phyloP scores from a whole-genome alignment of 2,329 filamentous ascomycete species.

The Fusarium pilosicola region DNA sequence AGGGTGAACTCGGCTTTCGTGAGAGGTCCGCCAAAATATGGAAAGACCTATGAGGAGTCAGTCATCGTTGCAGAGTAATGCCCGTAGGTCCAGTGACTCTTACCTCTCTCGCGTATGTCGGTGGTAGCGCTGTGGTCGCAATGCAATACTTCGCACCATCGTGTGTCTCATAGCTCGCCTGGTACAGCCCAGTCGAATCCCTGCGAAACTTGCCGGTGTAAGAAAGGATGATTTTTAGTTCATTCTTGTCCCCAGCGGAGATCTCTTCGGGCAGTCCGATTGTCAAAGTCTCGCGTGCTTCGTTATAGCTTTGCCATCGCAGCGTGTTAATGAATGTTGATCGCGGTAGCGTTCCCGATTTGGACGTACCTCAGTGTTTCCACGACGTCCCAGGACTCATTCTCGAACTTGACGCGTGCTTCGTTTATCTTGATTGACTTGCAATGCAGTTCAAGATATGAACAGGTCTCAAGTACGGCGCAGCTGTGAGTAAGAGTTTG shows the following conservation, averaged over 20 bases:
- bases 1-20: not conserved
- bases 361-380: rapidly evolving
- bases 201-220: not conserved
- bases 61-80: too few relatives aligned
- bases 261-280: not conserved
- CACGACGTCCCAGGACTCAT: rapidly evolving
- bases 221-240: too few relatives aligned
- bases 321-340: rapidly evolving
- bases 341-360: rapidly evolving
- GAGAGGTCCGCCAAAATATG: rapidly evolving
- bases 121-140: too few relatives aligned
- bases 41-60: not conserved
- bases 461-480: not conserved
- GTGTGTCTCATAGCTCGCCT: not conserved
- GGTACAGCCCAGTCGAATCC: not conserved
- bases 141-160: not conserved
- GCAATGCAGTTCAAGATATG: not conserved
- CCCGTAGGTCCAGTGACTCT: too few relatives aligned
- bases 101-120: not conserved
- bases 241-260: too few relatives aligned
- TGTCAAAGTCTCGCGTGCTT: rapidly evolving
- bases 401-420: rapidly evolving
- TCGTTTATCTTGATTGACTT: not conserved
- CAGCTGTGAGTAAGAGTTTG: not conserved
- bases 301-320: not conserved